Evolutionary conservation across 148 eudicot species (phyloP).

Genomic region (Amaranthus hypochondriacus): DNA sequence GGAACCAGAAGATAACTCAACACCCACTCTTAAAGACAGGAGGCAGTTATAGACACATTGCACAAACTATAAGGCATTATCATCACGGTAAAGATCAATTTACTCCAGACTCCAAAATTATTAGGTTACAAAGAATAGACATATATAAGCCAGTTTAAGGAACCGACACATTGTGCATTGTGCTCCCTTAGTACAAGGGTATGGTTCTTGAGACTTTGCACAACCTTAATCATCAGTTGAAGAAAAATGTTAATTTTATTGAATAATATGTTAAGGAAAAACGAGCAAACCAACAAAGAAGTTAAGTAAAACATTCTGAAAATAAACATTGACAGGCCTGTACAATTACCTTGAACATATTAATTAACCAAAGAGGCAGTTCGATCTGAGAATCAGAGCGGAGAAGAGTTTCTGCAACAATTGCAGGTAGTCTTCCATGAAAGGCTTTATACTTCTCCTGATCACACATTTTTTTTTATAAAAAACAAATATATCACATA

Average conservation of each 20-base stretch:
- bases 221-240: background rate
- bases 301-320: background rate
- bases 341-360: constrained; percentile 75
- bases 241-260: background rate
- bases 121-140: background rate
- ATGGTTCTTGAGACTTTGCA: background rate
- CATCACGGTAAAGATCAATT: too few species aligned
- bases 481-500: background rate
- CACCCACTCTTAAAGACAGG: too few species aligned
- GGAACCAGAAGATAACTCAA: too few species aligned
- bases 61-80: too few species aligned
- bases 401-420: constrained; percentile 92
- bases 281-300: background rate
- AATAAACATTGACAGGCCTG: background rate
- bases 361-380: constrained; percentile 92
- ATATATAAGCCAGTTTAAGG: background rate
- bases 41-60: too few species aligned
- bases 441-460: constrained; percentile 76
- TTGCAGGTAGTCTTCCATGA: constrained; percentile 75
- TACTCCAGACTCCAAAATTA: background rate
- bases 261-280: background rate
- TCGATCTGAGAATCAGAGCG: constrained; percentile 78
- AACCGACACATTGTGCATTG: background rate
- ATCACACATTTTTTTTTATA: background rate
- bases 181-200: background rate